Evolutionary conservation across 805 yeast species (phyloP).

Genomic region (Barnettozyma sucrosica): DNA sequence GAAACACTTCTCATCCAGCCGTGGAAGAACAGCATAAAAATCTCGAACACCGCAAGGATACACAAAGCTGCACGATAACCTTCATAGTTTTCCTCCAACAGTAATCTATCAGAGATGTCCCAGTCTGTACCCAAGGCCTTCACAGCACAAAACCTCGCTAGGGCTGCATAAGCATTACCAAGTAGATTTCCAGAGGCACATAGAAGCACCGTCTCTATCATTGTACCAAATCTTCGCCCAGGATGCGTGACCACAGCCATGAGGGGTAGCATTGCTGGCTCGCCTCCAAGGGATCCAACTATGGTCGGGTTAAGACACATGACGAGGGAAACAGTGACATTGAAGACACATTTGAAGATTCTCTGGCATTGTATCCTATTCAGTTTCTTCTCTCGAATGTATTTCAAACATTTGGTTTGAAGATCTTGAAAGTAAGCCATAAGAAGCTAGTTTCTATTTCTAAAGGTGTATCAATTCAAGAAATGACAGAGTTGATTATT

Average conservation of each 20-base stretch:
- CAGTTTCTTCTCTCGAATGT: conserved; percentile 7
- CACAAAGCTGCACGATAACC: conserved; percentile 37
- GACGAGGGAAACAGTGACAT: conserved; percentile 37
- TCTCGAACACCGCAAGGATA: conserved; percentile 39
- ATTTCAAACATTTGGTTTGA: too few relatives aligned
- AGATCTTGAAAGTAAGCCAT: neutral
- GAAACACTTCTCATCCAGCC: conserved; percentile 43
- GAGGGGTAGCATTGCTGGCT: conserved; percentile 40
- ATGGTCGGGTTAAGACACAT: conserved; percentile 36
- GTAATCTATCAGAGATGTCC: conserved; percentile 30
- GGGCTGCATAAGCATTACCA: conserved; percentile 37
- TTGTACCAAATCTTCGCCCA: conserved; percentile 43
- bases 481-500: too few relatives aligned
- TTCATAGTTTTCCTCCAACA: conserved; percentile 25
- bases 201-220: conserved; percentile 37
- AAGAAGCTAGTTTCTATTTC: neutral
- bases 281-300: conserved; percentile 31
- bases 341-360: conserved; percentile 33
- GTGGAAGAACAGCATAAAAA: conserved; percentile 40
- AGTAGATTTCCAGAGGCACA: conserved; percentile 36
- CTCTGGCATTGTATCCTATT: conserved; percentile 31
- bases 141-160: conserved; percentile 38
- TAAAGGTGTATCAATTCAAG: too few relatives aligned
- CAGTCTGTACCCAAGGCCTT: conserved; percentile 27
- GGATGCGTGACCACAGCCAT: conserved; percentile 45